phyloP scores from a whole-genome alignment of 768 basidiomycete species.

The Boletales sp. region DNA sequence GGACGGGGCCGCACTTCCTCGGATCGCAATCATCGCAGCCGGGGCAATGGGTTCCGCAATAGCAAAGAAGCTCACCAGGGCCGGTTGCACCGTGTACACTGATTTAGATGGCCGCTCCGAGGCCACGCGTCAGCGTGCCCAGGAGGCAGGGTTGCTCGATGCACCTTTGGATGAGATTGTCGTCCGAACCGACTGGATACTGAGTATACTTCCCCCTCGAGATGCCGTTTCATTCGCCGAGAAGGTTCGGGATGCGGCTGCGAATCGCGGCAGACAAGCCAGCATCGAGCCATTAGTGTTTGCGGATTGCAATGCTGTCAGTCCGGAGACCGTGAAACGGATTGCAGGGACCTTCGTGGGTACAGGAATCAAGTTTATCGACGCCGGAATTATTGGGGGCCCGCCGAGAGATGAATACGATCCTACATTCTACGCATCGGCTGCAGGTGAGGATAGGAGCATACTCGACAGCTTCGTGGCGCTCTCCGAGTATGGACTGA shows the following conservation, averaged over 20 bases:
- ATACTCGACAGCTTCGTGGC: constrained; percentile 38
- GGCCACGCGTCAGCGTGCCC: constrained; percentile 45
- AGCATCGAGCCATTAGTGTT: constrained; percentile 32
- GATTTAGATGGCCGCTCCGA: constrained; percentile 52
- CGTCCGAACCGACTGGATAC: constrained; percentile 39
- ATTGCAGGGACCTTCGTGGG: constrained; percentile 45
- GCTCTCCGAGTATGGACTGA: constrained; percentile 43
- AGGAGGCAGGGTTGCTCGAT: constrained; percentile 48
- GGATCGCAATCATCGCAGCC: constrained; percentile 49
- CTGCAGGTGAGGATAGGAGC: constrained; percentile 28
- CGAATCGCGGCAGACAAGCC: not conserved
- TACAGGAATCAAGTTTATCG: constrained; percentile 43
- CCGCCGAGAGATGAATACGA: constrained; percentile 47
- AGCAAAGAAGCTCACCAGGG: constrained; percentile 41
- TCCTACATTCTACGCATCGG: constrained; percentile 56
- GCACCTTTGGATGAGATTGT: constrained; percentile 36
- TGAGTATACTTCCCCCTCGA: constrained; percentile 58
- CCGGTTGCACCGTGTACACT: constrained; percentile 54
- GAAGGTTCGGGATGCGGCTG: constrained; percentile 14
- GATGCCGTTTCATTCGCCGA: constrained; percentile 46
- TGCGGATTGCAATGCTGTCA: constrained; percentile 59
- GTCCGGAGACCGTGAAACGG: constrained; percentile 44
- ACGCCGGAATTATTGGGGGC: constrained; percentile 55
- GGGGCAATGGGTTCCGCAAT: constrained; percentile 62
- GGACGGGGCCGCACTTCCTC: constrained; percentile 11